phyloP scores from a whole-genome alignment of 768 basidiomycete genomes.

The Amanita polypyramis region DNA sequence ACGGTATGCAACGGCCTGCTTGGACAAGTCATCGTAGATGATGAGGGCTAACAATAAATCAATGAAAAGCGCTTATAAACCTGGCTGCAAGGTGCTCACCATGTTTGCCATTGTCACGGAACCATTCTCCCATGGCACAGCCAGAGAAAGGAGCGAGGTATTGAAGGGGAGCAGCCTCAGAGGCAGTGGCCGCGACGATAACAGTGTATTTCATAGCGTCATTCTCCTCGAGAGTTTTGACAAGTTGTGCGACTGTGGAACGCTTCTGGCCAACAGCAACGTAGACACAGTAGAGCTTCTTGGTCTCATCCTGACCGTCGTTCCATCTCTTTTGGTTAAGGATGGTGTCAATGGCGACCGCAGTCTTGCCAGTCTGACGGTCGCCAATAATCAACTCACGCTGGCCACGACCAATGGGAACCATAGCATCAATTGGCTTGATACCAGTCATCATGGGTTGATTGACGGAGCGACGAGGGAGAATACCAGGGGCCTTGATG shows the following conservation, averaged over 20 bases:
- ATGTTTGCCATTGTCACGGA: conserved; percentile 99
- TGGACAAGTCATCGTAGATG: conserved; percentile 99
- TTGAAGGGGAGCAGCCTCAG: conserved; percentile 97
- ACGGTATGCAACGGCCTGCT: conserved; percentile 99
- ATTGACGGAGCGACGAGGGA: conserved; percentile 98
- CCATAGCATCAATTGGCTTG: conserved; percentile 99
- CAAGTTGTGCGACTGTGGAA: conserved; percentile 98
- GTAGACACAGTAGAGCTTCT: conserved; percentile 99
- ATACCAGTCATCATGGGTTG: conserved; percentile 99
- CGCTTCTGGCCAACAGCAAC: conserved; percentile 99
- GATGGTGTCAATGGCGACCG: conserved; percentile 99
- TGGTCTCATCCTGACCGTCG: conserved; percentile 89
- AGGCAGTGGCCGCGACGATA: conserved; percentile 98
- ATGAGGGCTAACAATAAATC: conserved; percentile 58
- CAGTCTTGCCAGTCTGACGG: conserved; percentile 99
- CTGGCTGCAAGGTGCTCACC: conserved; percentile 34
- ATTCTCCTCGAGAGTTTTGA: conserved; percentile 99
- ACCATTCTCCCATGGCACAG: conserved; percentile 99
- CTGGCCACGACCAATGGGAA: conserved; percentile 99
- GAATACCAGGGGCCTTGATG: conserved; percentile 97
- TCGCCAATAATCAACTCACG: conserved; percentile 99
- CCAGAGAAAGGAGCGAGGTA: conserved; percentile 99
- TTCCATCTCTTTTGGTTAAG: conserved; percentile 99
- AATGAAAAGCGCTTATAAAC: conserved; percentile 5
- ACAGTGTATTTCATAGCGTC: conserved; percentile 99